phyloP scores from a whole-genome alignment of 2,329 filamentous ascomycete species.

The Trichoderma afroharzianum region DNA sequence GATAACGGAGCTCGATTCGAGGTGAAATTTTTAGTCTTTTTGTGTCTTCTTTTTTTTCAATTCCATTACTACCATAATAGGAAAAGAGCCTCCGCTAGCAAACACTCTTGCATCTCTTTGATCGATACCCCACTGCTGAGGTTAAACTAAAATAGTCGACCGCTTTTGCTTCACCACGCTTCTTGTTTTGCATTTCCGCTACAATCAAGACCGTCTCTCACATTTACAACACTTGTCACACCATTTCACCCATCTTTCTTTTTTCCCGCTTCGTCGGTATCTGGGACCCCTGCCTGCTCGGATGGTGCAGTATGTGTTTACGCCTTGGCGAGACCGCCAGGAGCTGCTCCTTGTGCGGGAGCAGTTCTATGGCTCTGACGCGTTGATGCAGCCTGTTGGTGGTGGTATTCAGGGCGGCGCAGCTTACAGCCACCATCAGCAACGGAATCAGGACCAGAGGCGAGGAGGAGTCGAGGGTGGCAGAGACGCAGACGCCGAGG shows the following conservation, averaged over 20 bases:
- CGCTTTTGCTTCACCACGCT: background rate
- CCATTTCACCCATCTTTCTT: background rate
- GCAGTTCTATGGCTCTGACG: conserved; percentile 53
- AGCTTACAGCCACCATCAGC: background rate
- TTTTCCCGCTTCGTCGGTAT: background rate
- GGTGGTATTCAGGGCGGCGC: background rate
- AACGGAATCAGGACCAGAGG: background rate
- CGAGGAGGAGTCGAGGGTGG: background rate
- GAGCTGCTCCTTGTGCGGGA: conserved; percentile 64
- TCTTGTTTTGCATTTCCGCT: background rate
- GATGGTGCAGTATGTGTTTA: conserved; percentile 71
- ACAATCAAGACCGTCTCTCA: background rate
- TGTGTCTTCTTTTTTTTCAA: background rate
- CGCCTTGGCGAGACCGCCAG: conserved; percentile 64
- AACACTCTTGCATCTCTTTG: background rate
- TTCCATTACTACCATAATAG: background rate
- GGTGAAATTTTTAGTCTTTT: background rate
- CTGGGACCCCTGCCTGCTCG: background rate
- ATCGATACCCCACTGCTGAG: background rate
- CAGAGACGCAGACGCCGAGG: background rate
- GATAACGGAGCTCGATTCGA: background rate
- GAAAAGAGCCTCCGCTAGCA: background rate
- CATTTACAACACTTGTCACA: background rate
- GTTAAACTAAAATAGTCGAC: background rate
- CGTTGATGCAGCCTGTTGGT: conserved; percentile 13